phyloP scores from a whole-genome alignment of 495 filamentous ascomycete genomes.

The Hypoxylon cercidicola region DNA sequence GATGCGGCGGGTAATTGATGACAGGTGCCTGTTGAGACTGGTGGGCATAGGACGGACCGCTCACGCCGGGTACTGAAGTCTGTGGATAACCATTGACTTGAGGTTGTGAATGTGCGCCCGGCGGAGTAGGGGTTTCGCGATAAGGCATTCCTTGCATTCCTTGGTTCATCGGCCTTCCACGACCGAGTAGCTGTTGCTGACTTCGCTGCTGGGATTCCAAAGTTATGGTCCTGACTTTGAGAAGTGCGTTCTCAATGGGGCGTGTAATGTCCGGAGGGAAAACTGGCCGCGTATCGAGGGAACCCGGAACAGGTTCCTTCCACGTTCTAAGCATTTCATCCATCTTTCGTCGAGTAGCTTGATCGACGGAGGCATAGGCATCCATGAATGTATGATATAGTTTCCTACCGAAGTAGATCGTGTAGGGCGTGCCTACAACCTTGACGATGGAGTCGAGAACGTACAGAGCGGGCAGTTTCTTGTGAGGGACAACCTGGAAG shows the following conservation, averaged over 20 bases:
- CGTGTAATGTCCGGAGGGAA: conserved; percentile 86
- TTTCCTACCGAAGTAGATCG: conserved; percentile 89
- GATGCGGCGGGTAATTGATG: conserved; percentile 27
- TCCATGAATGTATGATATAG: conserved; percentile 96
- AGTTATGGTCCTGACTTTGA: conserved; percentile 83
- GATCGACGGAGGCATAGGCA: conserved; percentile 88
- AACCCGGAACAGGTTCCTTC: conserved; percentile 96
- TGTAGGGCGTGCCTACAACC: conserved; percentile 98
- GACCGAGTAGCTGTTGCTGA: conserved; percentile 71
- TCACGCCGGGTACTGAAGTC: conserved; percentile 27
- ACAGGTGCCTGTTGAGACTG: conserved; percentile 22
- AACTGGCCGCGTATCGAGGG: conserved; percentile 85
- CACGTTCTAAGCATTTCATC: conserved; percentile 98
- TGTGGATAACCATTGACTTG: conserved; percentile 37
- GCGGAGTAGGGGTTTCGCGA: conserved; percentile 76
- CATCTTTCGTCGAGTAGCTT: conserved; percentile 82
- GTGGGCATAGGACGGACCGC: conserved; percentile 36
- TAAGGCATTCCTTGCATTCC: conserved; percentile 60
- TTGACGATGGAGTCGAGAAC: conserved; percentile 98
- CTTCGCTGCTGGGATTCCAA: conserved; percentile 75
- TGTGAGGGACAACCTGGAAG: conserved; percentile 79
- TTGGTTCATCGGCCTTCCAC: conserved; percentile 59
- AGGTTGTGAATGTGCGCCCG: conserved; percentile 53
- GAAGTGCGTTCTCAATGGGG: conserved; percentile 91
- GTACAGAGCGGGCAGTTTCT: conserved; percentile 95